Evolutionary conservation across 177 flowering plant species (phyloP).

Genomic region (Vitis hybrid): DNA sequence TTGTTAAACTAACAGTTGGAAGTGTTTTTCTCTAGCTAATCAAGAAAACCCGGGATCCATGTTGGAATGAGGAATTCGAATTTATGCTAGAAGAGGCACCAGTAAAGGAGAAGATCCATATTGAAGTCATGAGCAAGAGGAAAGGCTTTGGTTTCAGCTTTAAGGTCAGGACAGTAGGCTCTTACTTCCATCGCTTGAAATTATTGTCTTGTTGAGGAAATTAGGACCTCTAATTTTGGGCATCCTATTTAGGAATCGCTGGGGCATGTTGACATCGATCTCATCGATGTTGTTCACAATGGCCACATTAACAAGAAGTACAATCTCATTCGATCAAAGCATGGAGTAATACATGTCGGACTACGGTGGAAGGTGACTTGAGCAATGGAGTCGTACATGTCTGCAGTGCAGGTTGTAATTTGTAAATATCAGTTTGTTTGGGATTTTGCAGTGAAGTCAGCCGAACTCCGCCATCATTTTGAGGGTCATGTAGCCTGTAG

Average conservation of each 20-base stretch:
- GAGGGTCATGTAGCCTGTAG: too few relatives aligned
- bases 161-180: constrained; percentile 34
- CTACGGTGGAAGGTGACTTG: constrained; percentile 37
- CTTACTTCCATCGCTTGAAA: neutral
- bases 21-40: constrained; percentile 32
- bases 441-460: neutral
- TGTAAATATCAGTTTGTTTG: neutral
- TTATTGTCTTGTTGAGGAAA: neutral
- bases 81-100: constrained; percentile 82
- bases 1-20: neutral
- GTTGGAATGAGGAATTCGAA: constrained; percentile 84
- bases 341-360: constrained; percentile 42
- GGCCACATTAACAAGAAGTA: constrained; percentile 48
- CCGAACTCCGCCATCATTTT: neutral
- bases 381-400: neutral
- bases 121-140: constrained; percentile 62
- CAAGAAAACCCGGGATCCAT: constrained; percentile 61
- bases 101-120: constrained; percentile 49
- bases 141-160: constrained; percentile 32
- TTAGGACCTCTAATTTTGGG: neutral
- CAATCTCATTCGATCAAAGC: constrained; percentile 41
- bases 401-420: too few relatives aligned
- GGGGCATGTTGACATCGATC: constrained; percentile 43
- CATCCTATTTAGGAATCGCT: constrained; percentile 34
- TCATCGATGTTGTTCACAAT: constrained; percentile 41